Percentiles rank a stretch among this genome's conserved stretches.
Conservation (phyloP, 2,329 filamentous ascomycete species). For the Pseudogymnoascus sp. region DNA sequence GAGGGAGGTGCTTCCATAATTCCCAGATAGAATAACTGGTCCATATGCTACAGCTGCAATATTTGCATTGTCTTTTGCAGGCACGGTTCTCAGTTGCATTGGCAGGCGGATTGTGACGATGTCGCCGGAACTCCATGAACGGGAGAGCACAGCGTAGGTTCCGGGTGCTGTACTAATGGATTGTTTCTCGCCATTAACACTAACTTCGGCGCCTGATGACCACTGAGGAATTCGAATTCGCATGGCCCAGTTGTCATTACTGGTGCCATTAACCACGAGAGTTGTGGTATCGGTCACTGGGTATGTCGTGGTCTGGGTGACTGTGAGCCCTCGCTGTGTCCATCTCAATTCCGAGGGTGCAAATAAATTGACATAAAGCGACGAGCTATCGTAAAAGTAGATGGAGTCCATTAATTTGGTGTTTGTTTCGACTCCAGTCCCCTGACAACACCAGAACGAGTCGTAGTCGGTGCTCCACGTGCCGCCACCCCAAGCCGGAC, state of each 20-base stretch:
- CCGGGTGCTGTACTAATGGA: constrained; percentile 32
- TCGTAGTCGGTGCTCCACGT: constrained; percentile 47
- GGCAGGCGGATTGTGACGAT: constrained; percentile 36
- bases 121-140: constrained; percentile 38
- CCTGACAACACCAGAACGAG: constrained; percentile 48
- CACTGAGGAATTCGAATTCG: constrained; percentile 41
- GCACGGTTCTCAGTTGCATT: constrained; percentile 35
- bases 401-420: constrained; percentile 46
- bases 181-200: constrained; percentile 34
- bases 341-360: constrained; percentile 39
- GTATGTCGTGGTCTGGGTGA: constrained; percentile 38
- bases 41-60: constrained; percentile 41
- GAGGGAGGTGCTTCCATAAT: constrained; percentile 28
- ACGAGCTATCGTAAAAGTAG: constrained; percentile 37
- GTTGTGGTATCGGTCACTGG: constrained; percentile 35
- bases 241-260: constrained; percentile 27
- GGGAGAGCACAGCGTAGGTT: constrained; percentile 23
- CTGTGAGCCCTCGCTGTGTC: constrained; percentile 32
- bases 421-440: constrained; percentile 44
- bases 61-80: constrained; percentile 39
- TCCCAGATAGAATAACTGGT: constrained; percentile 37
- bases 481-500: constrained; percentile 45
- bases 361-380: constrained; percentile 43
- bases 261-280: constrained; percentile 31
- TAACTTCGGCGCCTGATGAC: constrained; percentile 33